phyloP scores from a whole-genome alignment of 2,329 filamentous ascomycete genomes.

The Sarocladiaceae sp. region DNA sequence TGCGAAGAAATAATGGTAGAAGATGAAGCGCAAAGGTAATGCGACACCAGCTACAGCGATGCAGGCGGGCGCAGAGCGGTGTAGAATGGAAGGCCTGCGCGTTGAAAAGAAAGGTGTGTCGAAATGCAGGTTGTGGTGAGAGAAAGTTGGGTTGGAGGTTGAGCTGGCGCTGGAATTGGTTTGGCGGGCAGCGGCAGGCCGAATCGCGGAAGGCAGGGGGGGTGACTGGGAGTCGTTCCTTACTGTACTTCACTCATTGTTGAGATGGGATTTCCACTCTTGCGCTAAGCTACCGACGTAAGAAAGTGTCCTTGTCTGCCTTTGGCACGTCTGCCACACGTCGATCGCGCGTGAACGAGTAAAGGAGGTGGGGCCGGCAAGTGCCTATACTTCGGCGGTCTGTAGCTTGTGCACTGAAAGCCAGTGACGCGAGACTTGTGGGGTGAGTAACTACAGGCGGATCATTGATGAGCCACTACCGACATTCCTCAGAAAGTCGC shows the following conservation, averaged over 20 bases:
- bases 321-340: constrained; percentile 8
- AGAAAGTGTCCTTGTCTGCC: neutral
- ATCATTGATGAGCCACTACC: neutral
- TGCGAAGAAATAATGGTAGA: neutral
- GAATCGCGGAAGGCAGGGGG: neutral
- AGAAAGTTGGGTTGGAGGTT: constrained; percentile 10
- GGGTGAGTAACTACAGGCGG: neutral
- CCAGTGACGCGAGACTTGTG: neutral
- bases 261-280: too few relatives aligned
- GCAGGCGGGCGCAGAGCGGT: constrained; percentile 1
- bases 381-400: neutral
- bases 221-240: too few relatives aligned
- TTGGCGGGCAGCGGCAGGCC: constrained; percentile 4
- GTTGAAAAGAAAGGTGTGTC: constrained; percentile 1
- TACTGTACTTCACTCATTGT: too few relatives aligned
- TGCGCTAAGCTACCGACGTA: too few relatives aligned
- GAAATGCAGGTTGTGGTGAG: constrained; percentile 6
- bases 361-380: neutral
- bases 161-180: constrained; percentile 5
- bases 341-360: constrained; percentile 8
- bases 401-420: neutral
- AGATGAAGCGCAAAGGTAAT: constrained; percentile 3
- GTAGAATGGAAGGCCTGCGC: neutral
- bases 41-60: neutral
- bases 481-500: neutral